These are phyloP conservation scores for Solanum lycopersicoides DNA, from an alignment of 257 asterid genomes.

Conservation along the genomic window DNA sequence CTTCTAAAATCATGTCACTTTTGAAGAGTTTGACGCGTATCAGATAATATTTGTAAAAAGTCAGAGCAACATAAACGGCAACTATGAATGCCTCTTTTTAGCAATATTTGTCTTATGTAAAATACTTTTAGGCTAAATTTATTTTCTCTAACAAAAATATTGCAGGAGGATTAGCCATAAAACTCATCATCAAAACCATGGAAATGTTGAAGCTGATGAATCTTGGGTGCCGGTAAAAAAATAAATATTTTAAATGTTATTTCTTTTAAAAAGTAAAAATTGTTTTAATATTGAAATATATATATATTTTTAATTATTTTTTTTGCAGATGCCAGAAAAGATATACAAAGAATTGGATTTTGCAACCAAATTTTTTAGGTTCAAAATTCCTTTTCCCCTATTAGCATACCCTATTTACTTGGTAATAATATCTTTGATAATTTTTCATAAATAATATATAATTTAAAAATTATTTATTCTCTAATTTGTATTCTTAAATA, in stretches of 20 bases:
- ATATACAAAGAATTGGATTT: constrained; percentile 17
- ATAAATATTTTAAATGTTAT: not conserved
- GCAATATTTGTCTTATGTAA: not conserved
- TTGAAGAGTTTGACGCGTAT: not conserved
- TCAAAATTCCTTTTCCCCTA: constrained; percentile 40
- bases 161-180: constrained; percentile 44
- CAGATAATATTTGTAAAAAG: fast-evolving
- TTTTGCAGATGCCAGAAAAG: constrained; percentile 26
- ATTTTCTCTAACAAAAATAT: not conserved
- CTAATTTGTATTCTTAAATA: not conserved
- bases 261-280: not conserved
- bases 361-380: constrained; percentile 24
- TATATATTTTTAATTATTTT: too few species aligned
- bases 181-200: constrained; percentile 39
- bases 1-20: not conserved
- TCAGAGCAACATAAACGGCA: not conserved
- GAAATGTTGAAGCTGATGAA: constrained; percentile 35
- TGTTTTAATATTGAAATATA: not conserved
- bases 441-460: too few species aligned
- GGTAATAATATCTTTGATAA: constrained; percentile 2
- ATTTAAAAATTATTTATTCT: not conserved
- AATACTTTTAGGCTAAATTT: not conserved
- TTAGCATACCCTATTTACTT: constrained; percentile 31
- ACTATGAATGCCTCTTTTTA: not conserved
- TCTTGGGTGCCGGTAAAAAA: constrained; percentile 40